Evolutionary conservation across 768 basidiomycete species (phyloP).

Genomic region (Psilocybe sp.): DNA sequence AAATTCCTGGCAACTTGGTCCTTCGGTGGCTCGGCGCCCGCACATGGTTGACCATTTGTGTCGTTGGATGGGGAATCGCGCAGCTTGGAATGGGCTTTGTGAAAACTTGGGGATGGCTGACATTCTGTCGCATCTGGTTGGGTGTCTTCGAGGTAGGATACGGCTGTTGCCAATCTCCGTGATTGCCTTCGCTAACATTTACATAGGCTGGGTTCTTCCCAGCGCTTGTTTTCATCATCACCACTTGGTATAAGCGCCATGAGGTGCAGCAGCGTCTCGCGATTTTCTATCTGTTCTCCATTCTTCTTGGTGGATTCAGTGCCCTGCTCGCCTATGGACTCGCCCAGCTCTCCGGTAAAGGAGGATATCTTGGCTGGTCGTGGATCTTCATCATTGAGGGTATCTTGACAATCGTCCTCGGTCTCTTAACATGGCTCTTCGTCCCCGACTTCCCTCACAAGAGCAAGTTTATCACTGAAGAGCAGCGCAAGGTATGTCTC

Average conservation of each 20-base stretch:
- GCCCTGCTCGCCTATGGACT: constrained; percentile 44
- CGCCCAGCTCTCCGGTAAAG: constrained; percentile 37
- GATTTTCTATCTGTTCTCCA: constrained; percentile 43
- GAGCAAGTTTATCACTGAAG: constrained; percentile 40
- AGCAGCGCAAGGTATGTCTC: constrained; percentile 28
- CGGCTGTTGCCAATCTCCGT: not conserved
- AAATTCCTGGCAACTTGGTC: constrained; percentile 42
- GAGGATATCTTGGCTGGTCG: constrained; percentile 45
- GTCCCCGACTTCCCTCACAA: constrained; percentile 47
- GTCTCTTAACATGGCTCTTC: constrained; percentile 41
- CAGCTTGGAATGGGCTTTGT: constrained; percentile 48
- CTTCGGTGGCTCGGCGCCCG: constrained; percentile 41
- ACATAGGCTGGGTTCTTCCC: constrained; percentile 51
- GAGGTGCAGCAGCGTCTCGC: constrained; percentile 52
- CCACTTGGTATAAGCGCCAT: constrained; percentile 50
- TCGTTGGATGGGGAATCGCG: constrained; percentile 41
- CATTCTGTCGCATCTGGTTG: constrained; percentile 36
- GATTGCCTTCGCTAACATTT: not conserved
- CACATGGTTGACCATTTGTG: constrained; percentile 39
- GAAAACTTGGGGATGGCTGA: constrained; percentile 36
- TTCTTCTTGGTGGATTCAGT: constrained; percentile 44
- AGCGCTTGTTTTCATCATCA: constrained; percentile 45
- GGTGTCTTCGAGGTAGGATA: constrained; percentile 39
- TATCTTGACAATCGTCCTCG: constrained; percentile 41
- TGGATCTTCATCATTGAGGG: constrained; percentile 58